Evolutionary conservation across 352 stramenopile species (phyloP).

Genomic region (Phytophthora crassamura): DNA sequence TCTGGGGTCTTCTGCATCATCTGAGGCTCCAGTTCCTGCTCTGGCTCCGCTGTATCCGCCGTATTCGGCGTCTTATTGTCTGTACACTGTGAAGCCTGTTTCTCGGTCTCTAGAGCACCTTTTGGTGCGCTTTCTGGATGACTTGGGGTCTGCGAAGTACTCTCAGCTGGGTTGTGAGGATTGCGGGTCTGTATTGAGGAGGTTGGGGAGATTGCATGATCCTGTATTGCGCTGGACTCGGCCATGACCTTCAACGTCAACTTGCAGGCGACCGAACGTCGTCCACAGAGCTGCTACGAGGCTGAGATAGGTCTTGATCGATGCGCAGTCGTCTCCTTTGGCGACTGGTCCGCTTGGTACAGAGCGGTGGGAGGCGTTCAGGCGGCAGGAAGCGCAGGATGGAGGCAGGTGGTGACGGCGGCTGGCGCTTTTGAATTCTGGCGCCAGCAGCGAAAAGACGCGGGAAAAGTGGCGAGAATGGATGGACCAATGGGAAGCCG

Average conservation of each 20-base stretch:
- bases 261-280: constrained; percentile 1
- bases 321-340: constrained; percentile 5
- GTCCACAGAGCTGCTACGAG: constrained; percentile 12
- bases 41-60: constrained; percentile 11
- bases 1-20: constrained; percentile 29
- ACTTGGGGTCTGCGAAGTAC: not conserved
- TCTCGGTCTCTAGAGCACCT: not conserved
- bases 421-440: constrained; percentile 28
- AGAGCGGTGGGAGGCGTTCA: not conserved
- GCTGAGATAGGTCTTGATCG: not conserved
- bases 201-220: not conserved
- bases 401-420: not conserved
- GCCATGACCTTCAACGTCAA: constrained; percentile 17
- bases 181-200: not conserved
- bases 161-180: not conserved
- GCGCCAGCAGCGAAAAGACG: constrained; percentile 22
- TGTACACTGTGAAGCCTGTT: constrained; percentile 4
- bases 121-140: constrained; percentile 1
- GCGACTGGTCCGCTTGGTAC: not conserved
- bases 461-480: constrained; percentile 15
- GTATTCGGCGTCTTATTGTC: constrained; percentile 7
- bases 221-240: constrained; percentile 1
- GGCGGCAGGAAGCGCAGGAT: not conserved
- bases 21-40: constrained; percentile 28
- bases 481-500: too few species aligned